Conservation (phyloP, 2,329 filamentous ascomycete species). For the Gremmenia infestans region DNA sequence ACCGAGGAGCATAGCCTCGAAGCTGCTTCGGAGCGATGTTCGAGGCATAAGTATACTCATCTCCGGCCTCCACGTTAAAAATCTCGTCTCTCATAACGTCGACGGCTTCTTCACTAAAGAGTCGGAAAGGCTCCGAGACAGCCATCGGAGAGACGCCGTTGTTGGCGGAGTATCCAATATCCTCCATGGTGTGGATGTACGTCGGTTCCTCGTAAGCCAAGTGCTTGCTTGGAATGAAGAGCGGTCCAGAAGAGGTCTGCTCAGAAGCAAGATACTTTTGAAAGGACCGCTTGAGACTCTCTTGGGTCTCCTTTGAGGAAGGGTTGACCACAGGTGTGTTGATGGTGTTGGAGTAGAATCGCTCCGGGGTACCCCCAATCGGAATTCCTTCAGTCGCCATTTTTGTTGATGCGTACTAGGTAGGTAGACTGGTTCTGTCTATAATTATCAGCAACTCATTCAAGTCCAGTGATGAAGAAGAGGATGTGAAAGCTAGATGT, state of each 20-base stretch:
- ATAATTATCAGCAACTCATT: not conserved
- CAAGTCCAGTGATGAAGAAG: not conserved
- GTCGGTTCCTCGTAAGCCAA: conserved; percentile 46
- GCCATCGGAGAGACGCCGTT: conserved; percentile 57
- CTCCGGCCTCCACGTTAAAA: conserved; percentile 50
- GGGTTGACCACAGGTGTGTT: conserved; percentile 22
- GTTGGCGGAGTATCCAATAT: conserved; percentile 50
- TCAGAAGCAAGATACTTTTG: conserved; percentile 29
- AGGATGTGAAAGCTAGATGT: too few relatives aligned
- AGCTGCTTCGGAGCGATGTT: conserved; percentile 53
- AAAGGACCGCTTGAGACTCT: conserved; percentile 30
- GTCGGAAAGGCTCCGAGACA: conserved; percentile 59
- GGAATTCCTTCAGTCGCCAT: conserved; percentile 28
- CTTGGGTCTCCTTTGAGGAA: conserved; percentile 27
- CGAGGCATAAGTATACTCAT: conserved; percentile 53
- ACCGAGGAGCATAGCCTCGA: conserved; percentile 52
- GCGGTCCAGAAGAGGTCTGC: conserved; percentile 24
- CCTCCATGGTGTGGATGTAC: conserved; percentile 54
- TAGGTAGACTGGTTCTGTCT: not conserved
- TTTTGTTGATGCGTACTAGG: not conserved
- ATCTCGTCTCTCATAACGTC: conserved; percentile 58
- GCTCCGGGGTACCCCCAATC: conserved; percentile 21
- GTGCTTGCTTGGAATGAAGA: conserved; percentile 52
- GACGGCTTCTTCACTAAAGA: conserved; percentile 59
- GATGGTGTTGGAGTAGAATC: conserved; percentile 22